Conservation (phyloP, 2,329 filamentous ascomycete genomes). For the Fusarium cyanostomum region DNA sequence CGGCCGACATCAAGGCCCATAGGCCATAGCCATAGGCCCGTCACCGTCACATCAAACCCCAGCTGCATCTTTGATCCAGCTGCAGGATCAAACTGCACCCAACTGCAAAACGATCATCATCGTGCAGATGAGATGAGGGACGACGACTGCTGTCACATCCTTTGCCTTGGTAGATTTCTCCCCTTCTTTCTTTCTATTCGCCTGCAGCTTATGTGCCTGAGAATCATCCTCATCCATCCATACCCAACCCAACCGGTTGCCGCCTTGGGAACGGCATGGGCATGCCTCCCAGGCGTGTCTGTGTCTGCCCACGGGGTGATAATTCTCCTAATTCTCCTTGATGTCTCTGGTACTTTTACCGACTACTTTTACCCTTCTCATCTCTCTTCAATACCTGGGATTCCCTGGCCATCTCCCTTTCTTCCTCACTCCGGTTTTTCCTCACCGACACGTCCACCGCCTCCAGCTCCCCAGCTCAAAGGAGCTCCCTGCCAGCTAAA, state of each 20-base stretch:
- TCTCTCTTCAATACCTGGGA: slow-evolving; percentile 14
- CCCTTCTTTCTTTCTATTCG: slow-evolving; percentile 8
- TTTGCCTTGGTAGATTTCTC: not conserved
- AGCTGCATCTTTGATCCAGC: slow-evolving; percentile 14
- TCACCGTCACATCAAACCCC: too few species aligned
- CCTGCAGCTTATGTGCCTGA: slow-evolving; percentile 33
- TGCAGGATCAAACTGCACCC: slow-evolving; percentile 22
- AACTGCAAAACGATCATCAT: slow-evolving; percentile 36
- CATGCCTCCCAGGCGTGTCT: not conserved
- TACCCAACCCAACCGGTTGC: slow-evolving; percentile 23
- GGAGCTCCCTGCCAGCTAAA: slow-evolving; percentile 5
- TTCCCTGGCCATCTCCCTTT: slow-evolving; percentile 15
- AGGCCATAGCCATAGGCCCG: too few species aligned
- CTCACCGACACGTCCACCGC: slow-evolving; percentile 40
- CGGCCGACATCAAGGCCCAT: too few species aligned
- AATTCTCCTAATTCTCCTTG: slow-evolving; percentile 1
- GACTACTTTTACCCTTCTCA: not conserved
- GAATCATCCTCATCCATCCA: slow-evolving; percentile 26
- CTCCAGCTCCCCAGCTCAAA: slow-evolving; percentile 16
- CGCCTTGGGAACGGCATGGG: slow-evolving; percentile 17
- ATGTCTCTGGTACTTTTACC: not conserved
- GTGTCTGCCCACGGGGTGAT: slow-evolving; percentile 6
- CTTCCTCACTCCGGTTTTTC: slow-evolving; percentile 15
- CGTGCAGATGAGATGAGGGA: slow-evolving; percentile 28
- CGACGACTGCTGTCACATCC: slow-evolving; percentile 17